Percentiles rank a stretch among this genome's conserved stretches.
Conservation (phyloP, 2,329 filamentous ascomycete species). For the Chaetothyriales sp. region DNA sequence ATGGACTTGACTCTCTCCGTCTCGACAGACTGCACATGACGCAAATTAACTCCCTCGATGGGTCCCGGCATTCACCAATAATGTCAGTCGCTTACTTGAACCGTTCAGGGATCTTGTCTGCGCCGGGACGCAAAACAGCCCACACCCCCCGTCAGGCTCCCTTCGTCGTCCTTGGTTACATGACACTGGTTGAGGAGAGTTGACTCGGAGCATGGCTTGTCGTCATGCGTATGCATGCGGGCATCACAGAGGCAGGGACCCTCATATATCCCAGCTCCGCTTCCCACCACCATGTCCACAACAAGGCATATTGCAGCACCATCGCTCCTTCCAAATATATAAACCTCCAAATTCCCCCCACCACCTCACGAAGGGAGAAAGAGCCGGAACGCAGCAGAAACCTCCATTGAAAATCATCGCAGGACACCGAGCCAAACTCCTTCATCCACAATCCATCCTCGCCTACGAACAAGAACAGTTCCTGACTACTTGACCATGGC, state of each 20-base stretch:
- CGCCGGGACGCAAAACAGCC: background rate
- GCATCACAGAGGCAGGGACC: background rate
- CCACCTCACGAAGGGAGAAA: too few species aligned
- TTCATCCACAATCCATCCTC: background rate
- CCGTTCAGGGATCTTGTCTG: background rate
- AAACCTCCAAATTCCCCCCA: background rate
- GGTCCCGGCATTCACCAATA: background rate
- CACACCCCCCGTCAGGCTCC: background rate
- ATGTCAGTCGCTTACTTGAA: background rate
- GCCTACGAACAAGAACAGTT: background rate
- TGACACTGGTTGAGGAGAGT: background rate
- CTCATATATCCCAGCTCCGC: background rate
- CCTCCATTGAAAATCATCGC: too few species aligned
- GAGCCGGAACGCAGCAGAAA: too few species aligned
- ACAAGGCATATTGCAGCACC: background rate
- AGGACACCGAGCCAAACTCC: too few species aligned
- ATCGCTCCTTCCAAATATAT: background rate
- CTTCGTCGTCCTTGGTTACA: background rate
- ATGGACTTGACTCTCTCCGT: background rate
- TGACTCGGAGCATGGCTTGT: background rate
- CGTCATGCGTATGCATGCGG: background rate
- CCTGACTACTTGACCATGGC: background rate
- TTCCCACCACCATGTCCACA: background rate
- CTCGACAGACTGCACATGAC: background rate
- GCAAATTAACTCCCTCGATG: background rate